phyloP scores from a whole-genome alignment of 1,284 basidiomycete species.

The Dichomitus squalens region DNA sequence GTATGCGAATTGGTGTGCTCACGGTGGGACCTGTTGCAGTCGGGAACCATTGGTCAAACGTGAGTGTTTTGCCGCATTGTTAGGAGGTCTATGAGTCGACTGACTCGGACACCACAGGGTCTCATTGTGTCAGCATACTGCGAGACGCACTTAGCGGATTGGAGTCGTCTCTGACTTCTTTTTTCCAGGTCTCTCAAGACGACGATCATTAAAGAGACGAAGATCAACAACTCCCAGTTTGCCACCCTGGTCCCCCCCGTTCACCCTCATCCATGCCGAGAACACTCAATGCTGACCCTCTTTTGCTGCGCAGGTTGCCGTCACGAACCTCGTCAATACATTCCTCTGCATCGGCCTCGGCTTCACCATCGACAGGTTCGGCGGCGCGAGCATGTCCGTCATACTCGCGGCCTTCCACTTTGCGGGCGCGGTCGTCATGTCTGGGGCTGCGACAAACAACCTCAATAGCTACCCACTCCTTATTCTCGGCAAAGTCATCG shows the following conservation, averaged over 20 bases:
- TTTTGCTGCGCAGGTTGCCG: constrained; percentile 33
- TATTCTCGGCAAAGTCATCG: constrained; percentile 45
- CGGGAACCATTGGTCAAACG: constrained; percentile 51
- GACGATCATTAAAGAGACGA: constrained; percentile 44
- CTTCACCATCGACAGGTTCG: constrained; percentile 47
- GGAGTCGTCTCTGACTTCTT: not conserved
- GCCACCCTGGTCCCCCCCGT: constrained; percentile 38
- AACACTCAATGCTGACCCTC: not conserved
- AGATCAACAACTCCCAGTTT: constrained; percentile 50
- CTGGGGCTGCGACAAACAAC: constrained; percentile 43
- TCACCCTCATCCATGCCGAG: not conserved
- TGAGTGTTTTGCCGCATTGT: constrained; percentile 22
- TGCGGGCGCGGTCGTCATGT: constrained; percentile 40
- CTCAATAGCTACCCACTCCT: constrained; percentile 45
- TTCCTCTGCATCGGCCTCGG: constrained; percentile 46
- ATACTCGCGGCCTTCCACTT: constrained; percentile 40
- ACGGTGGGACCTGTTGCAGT: constrained; percentile 30
- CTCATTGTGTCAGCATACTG: constrained; percentile 39
- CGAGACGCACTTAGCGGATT: not conserved
- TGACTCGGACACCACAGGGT: constrained; percentile 32
- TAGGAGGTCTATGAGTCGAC: not conserved
- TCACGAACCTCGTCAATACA: constrained; percentile 48
- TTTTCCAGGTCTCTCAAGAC: constrained; percentile 41
- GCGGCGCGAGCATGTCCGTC: constrained; percentile 42
- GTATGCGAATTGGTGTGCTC: not conserved